phyloP scores from a whole-genome alignment of 768 basidiomycete species.

The Boletus subcaerulescens region DNA sequence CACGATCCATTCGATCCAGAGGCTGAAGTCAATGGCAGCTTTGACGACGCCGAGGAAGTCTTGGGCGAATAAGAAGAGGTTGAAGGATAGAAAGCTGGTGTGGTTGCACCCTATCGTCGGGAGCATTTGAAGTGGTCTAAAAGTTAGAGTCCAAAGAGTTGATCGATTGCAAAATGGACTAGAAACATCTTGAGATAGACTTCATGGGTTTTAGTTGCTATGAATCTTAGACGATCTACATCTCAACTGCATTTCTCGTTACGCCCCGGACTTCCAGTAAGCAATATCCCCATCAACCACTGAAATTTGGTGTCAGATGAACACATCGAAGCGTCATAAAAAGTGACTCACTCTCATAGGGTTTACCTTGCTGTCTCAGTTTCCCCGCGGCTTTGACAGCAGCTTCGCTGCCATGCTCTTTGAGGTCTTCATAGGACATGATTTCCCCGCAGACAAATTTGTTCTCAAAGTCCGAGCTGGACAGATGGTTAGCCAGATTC shows the following conservation, averaged over 20 bases:
- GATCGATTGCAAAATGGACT: not conserved
- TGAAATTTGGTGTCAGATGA: slow-evolving; percentile 25
- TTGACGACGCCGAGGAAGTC: slow-evolving; percentile 14
- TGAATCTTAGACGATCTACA: not conserved
- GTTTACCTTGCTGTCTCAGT: slow-evolving; percentile 93
- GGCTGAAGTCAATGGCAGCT: slow-evolving; percentile 14
- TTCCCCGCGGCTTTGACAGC: slow-evolving; percentile 95
- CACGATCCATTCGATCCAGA: slow-evolving; percentile 42
- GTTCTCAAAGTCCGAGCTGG: slow-evolving; percentile 93
- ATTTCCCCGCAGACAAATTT: slow-evolving; percentile 98
- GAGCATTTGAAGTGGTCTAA: not conserved
- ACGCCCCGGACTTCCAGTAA: slow-evolving; percentile 83
- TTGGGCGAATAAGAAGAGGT: slow-evolving; percentile 13
- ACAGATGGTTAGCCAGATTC: not conserved
- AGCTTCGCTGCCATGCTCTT: slow-evolving; percentile 85
- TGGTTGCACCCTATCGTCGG: too few species aligned
- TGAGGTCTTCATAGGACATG: slow-evolving; percentile 87
- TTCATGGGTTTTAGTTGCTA: not conserved
- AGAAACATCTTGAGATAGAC: not conserved
- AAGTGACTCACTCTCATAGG: slow-evolving; percentile 78
- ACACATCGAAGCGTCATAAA: not conserved
- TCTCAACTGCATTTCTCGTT: not conserved
- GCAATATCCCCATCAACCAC: slow-evolving; percentile 90
- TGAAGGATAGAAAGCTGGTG: slow-evolving; percentile 3
- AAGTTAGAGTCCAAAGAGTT: not conserved